Evolutionary conservation across 345 rosid genomes (phyloP).

Genomic region (Arabidopsis arenosa): DNA sequence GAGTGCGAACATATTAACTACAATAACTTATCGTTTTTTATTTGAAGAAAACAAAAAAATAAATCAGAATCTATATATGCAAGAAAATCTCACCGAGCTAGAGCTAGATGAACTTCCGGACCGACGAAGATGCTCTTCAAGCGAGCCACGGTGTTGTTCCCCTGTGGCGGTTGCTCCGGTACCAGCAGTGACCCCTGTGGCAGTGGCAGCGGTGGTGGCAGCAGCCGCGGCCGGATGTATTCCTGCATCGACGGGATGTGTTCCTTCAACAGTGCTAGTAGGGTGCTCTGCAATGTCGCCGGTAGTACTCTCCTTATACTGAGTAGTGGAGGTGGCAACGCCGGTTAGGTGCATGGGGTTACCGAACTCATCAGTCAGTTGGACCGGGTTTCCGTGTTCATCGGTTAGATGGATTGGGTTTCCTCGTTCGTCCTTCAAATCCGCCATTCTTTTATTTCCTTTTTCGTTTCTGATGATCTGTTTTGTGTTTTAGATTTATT

Average conservation of each 20-base stretch:
- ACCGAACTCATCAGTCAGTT: conserved; percentile 66
- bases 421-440: conserved; percentile 62
- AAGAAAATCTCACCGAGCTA: conserved; percentile 54
- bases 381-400: conserved; percentile 57
- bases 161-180: background rate
- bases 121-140: conserved; percentile 48
- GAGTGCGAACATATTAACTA: no score
- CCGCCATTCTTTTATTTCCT: conserved; percentile 49
- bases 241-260: background rate
- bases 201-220: background rate
- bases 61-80: background rate
- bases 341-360: conserved; percentile 68
- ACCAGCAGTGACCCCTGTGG: background rate
- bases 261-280: background rate
- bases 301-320: background rate
- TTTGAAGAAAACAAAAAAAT: no score
- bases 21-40: no score
- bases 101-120: conserved; percentile 56
- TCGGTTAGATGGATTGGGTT: conserved; percentile 62
- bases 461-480: background rate
- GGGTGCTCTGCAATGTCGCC: background rate
- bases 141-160: conserved; percentile 39
- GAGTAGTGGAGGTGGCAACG: conserved; percentile 49
- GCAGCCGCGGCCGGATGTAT: background rate
- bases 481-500: background rate